phyloP scores from a whole-genome alignment of 2,329 filamentous ascomycete genomes.

The Fusarium pseudonygamai region DNA sequence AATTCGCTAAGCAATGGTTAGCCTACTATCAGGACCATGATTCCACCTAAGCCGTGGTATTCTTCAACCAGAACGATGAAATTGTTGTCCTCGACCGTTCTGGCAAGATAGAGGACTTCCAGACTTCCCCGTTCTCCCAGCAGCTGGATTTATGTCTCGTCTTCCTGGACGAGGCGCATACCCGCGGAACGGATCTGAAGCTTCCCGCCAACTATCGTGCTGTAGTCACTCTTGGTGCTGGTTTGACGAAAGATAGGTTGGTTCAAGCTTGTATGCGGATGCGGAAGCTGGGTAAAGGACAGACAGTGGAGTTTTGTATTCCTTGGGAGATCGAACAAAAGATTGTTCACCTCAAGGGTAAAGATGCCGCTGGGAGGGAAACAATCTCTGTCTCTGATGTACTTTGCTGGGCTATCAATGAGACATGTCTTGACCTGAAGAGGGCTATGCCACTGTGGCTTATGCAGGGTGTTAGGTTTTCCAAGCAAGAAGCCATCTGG shows the following conservation, averaged over 20 bases:
- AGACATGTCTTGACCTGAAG: slow-evolving; percentile 24
- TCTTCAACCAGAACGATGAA: slow-evolving; percentile 65
- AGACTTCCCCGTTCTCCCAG: slow-evolving; percentile 65
- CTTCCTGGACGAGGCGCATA: slow-evolving; percentile 77
- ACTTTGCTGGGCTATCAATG: slow-evolving; percentile 64
- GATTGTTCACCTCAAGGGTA: slow-evolving; percentile 48
- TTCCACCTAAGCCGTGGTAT: slow-evolving; percentile 56
- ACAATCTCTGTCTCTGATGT: slow-evolving; percentile 63
- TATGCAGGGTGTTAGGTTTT: slow-evolving; percentile 64
- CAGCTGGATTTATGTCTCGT: slow-evolving; percentile 69
- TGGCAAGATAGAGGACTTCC: slow-evolving; percentile 58
- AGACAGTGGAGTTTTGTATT: slow-evolving; percentile 70
- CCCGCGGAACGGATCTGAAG: slow-evolving; percentile 73
- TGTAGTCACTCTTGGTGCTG: slow-evolving; percentile 72
- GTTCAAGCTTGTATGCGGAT: slow-evolving; percentile 80
- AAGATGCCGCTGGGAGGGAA: fast-evolving
- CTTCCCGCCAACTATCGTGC: slow-evolving; percentile 68
- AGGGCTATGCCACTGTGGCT: slow-evolving; percentile 61
- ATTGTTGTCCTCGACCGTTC: slow-evolving; percentile 61
- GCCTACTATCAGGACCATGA: background rate
- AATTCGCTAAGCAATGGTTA: slow-evolving; percentile 66
- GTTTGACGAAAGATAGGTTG: slow-evolving; percentile 73
- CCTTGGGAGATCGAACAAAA: slow-evolving; percentile 66
- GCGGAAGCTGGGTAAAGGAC: slow-evolving; percentile 72
- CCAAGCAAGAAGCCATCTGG: slow-evolving; percentile 54